These are phyloP conservation scores for Candida albicans DNA, from an alignment of 1,139 yeast species.

Conservation along the genomic window DNA sequence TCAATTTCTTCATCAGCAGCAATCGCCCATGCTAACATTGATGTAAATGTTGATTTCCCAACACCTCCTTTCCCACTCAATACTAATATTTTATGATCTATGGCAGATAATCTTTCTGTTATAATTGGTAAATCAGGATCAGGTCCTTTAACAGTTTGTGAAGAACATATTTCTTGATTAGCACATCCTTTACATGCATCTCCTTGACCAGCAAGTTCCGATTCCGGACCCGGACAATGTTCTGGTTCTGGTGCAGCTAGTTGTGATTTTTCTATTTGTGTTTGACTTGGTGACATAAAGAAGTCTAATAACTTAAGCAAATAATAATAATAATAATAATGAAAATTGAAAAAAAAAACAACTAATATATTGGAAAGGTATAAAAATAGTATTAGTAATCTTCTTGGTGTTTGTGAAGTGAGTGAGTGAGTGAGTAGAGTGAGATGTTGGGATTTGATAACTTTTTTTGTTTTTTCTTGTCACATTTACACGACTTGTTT, in stretches of 20 bases:
- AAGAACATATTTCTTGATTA: slow-evolving; percentile 84
- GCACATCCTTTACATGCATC: slow-evolving; percentile 97
- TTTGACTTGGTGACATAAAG: slow-evolving; percentile 26
- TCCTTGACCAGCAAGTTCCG: slow-evolving; percentile 88
- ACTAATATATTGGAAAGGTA: no score
- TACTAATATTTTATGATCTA: slow-evolving; percentile 81
- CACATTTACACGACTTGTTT: not conserved
- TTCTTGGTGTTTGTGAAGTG: no score
- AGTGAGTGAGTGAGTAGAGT: no score
- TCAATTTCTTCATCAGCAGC: slow-evolving; percentile 87
- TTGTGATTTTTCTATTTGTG: slow-evolving; percentile 20
- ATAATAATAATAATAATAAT: no score
- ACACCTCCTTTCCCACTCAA: slow-evolving; percentile 98
- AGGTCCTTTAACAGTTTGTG: slow-evolving; percentile 84
- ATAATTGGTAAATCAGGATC: slow-evolving; percentile 92
- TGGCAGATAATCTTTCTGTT: slow-evolving; percentile 60
- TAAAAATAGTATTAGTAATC: no score
- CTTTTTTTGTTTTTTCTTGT: not conserved
- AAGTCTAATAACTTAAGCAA: not conserved
- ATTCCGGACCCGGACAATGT: slow-evolving; percentile 98
- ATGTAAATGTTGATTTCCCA: slow-evolving; percentile 93
- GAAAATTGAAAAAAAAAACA: no score
- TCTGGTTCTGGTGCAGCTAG: slow-evolving; percentile 73
- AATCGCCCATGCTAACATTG: slow-evolving; percentile 94
- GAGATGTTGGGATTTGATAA: not conserved